Base-by-base conservation (phyloP, 768 basidiomycete genomes). In the Arthromyces matolae region DNA sequence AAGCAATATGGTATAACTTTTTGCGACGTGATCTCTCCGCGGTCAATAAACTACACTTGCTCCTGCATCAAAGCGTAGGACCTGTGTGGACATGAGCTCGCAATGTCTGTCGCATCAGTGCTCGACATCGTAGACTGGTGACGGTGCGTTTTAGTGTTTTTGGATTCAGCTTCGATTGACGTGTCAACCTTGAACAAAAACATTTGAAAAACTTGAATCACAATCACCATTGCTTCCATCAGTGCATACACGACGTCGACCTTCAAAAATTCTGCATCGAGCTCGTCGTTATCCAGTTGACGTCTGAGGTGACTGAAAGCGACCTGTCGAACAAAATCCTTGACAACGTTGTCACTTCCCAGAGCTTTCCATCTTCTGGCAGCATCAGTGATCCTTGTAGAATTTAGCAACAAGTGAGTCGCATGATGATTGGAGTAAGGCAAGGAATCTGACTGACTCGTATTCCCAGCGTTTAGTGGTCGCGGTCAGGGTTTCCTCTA, bases 101-200 rank as follows among this genome's bases (percentile, higher is more conserved):
- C 28, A 54, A 41, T 28, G 25, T 53, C 32, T 52, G 45, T 23
- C 49, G 49, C 42, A 45, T 52, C 41, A 48, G 32, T 1, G 48
- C 53, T 45, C 49, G 51, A 46, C 59, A 62, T 51, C 61, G 56
- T 47, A 51, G 54, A 47, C 50, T 52, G 35, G 47, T 34, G 16
- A 48, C 51, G 28, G 55, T 53, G 31, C 55, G 51, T 50, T 55
- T 55, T 50, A 54, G 46, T 35, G 45, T 56, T 49, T 46, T 50
- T 2, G 54, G 54, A 27, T 51, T 51, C 33, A 51, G 48, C 54
- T 55, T 45, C 14, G 19, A 9, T 13, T 18, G 16, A 22, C 14
- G 4, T 7, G 14, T 6, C 24, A 40, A 29, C 39, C 12, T 18
- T 7, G 19, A n/a, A 25, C 25, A 36, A 18, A 22, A 29, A 20